Base-by-base conservation (phyloP, 2,329 filamentous ascomycete species). In the Fusarium sp. region DNA sequence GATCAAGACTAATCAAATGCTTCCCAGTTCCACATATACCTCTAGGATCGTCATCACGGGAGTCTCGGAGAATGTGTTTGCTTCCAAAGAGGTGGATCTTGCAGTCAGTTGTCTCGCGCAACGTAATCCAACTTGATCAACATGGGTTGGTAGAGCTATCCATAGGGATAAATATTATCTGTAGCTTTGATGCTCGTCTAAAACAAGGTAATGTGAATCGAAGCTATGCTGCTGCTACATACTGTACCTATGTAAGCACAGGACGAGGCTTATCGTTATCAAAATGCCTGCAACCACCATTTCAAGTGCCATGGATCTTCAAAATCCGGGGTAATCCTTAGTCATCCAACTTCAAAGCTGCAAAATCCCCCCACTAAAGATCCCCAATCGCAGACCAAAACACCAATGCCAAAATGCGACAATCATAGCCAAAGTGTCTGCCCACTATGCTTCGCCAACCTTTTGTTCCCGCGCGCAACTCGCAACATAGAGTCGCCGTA, bases 401-500 rank as follows among this genome's bases (percentile, higher is more conserved):
- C 47, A 37, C 21, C 42, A 40, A 45, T 20, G 43, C 11, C 23
- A 43, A 58, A 13, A 73, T 74, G 68, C 47, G 55, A 25, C 40
- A 54, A 64, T 46, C 48, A 37, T 18, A 56, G 40, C 40, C 23
- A 21, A 56, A 53, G 21, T 46, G 28, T 23, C 50, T n/a, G 43
- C 27, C n/a, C 30, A 48, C 40, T 34, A 79, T 80, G 77, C 53
- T 68, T 43, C 79, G 76, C 55, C 70, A 73, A 20, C 70, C 55
- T 37, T 84, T 85, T 60, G 68, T 86, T 45, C 85, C 87, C 32
- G 82, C 83, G 64, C 82, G 81, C 60, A 82, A 82, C 65, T 83
- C 84, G 73, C 84, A 85, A 66, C 87, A 89, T 75, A 83, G 87
- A 65, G 77, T 74, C 74, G 87, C 87, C 74, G 86, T 88, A 76